A percentile compares a stretch with the other conserved stretches of the same genome.
These are phyloP conservation scores for Panicum miliaceum DNA, from an alignment of 176 grass and related monocot genomes.

Conservation along the genomic window DNA sequence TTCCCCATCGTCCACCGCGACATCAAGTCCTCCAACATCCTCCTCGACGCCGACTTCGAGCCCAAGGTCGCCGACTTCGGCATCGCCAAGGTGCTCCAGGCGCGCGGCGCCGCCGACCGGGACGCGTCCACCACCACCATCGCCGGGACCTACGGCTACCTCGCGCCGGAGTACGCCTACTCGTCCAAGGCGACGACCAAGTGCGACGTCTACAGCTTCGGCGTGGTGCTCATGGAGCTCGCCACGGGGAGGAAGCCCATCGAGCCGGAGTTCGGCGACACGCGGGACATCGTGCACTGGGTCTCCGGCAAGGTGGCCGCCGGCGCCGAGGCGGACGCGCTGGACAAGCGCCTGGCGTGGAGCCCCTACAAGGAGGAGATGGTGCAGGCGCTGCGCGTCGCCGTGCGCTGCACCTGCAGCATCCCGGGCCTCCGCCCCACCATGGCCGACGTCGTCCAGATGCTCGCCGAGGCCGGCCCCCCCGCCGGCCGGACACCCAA, in stretches of 20 bases:
- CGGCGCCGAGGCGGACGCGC: conserved; percentile 51
- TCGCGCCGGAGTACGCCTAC: conserved; percentile 98
- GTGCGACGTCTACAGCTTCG: conserved; percentile 91
- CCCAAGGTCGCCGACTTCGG: conserved; percentile 98
- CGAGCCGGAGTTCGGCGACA: conserved; percentile 91
- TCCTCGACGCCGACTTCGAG: conserved; percentile 87
- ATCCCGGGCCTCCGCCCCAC: conserved; percentile 62
- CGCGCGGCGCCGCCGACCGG: conserved; percentile 23
- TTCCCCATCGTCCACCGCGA: conserved; percentile 89
- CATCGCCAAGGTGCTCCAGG: conserved; percentile 82
- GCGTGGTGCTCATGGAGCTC: conserved; percentile 87
- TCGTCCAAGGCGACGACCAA: conserved; percentile 84
- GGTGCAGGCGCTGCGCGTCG: conserved; percentile 72
- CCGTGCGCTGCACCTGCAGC: conserved; percentile 84
- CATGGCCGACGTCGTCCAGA: conserved; percentile 97
- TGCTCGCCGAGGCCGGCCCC: conserved; percentile 67
- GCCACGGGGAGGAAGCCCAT: conserved; percentile 89
- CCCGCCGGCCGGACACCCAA: conserved; percentile 29
- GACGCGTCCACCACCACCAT: conserved; percentile 73
- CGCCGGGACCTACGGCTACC: conserved; percentile 87
- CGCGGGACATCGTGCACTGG: conserved; percentile 85
- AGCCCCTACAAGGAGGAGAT: conserved; percentile 85
- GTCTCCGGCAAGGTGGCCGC: conserved; percentile 68
- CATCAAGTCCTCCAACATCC: conserved; percentile 94
- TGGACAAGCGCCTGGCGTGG: conserved; percentile 73